Percentiles rank a stretch among this genome's conserved stretches.
These are phyloP conservation scores for Lophiostoma macrostomum DNA, from an alignment of 495 filamentous ascomycete species.

Conservation along the genomic window DNA sequence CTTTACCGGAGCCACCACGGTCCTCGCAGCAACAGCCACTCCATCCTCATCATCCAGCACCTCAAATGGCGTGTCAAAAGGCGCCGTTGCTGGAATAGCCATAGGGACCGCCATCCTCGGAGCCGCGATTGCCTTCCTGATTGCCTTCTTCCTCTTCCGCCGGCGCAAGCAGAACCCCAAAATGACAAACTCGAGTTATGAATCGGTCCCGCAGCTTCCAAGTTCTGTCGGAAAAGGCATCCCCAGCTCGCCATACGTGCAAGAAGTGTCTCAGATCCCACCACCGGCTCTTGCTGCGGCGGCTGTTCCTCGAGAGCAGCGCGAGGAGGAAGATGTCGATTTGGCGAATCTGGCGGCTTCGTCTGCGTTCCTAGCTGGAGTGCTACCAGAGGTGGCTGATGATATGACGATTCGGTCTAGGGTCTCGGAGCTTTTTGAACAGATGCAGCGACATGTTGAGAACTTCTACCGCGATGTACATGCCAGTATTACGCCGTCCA, in stretches of 20 bases:
- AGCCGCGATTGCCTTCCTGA: conserved; percentile 21
- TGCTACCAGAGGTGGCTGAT: conserved; percentile 10
- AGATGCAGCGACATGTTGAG: conserved; percentile 13
- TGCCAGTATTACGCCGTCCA: conserved; percentile 16
- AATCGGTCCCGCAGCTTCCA: conserved; percentile 12
- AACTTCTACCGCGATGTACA: conserved; percentile 24
- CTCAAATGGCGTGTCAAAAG: conserved; percentile 22
- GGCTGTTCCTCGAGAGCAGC: neutral
- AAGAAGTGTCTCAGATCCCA: conserved; percentile 8
- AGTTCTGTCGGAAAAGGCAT: neutral
- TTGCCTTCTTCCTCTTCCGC: conserved; percentile 26
- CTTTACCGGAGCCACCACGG: neutral
- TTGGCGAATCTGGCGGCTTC: conserved; percentile 2
- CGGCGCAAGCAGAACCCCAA: neutral
- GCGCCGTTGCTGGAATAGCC: conserved; percentile 25
- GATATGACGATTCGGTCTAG: conserved; percentile 1
- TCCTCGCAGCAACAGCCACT: neutral
- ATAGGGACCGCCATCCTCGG: conserved; percentile 25
- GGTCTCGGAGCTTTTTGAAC: conserved; percentile 5
- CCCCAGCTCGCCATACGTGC: conserved; percentile 4
- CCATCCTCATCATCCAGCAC: neutral
- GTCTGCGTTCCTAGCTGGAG: conserved; percentile 6
- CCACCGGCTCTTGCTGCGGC: neutral
- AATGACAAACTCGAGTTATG: neutral
- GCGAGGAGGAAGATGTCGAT: neutral